phyloP scores from a whole-genome alignment of 1,284 basidiomycete species.

The Cutaneotrichosporon daszewskae region DNA sequence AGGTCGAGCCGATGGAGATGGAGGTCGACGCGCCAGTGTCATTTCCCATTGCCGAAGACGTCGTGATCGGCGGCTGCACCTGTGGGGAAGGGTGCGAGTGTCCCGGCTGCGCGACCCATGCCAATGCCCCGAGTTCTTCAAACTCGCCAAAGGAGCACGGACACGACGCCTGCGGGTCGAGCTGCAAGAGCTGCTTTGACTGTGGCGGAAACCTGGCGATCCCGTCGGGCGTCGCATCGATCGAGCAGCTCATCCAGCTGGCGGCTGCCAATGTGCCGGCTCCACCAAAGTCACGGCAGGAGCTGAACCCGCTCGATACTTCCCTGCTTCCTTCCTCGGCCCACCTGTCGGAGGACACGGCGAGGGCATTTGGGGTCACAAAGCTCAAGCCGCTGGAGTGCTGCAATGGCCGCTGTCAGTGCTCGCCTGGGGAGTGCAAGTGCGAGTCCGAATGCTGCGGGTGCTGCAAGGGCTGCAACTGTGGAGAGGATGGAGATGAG shows the following conservation, averaged over 20 bases:
- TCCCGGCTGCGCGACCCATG: conserved; percentile 44
- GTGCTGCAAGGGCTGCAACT: conserved; percentile 43
- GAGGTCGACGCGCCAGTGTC: conserved; percentile 30
- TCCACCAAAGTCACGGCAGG: background rate
- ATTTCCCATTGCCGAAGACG: conserved; percentile 41
- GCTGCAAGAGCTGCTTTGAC: conserved; percentile 39
- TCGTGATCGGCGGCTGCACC: conserved; percentile 43
- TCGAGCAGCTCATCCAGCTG: conserved; percentile 42
- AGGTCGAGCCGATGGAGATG: conserved; percentile 32
- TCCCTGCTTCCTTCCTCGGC: conserved; percentile 35
- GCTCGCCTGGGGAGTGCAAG: conserved; percentile 41
- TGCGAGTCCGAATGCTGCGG: conserved; percentile 48
- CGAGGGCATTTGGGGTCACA: conserved; percentile 35
- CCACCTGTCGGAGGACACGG: conserved; percentile 31
- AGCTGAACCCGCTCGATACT: conserved; percentile 37
- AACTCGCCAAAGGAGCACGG: conserved; percentile 11
- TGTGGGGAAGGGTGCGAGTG: conserved; percentile 47
- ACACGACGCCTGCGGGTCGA: conserved; percentile 30
- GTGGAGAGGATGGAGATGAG: conserved; percentile 34
- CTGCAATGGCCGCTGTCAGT: conserved; percentile 47
- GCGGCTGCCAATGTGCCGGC: conserved; percentile 42
- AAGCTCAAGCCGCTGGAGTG: conserved; percentile 46
- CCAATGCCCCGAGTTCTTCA: conserved; percentile 17
- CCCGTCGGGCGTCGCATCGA: conserved; percentile 42
- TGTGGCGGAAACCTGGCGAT: conserved; percentile 41